A percentile compares a stretch with the other conserved stretches of the same genome.
phyloP scores from a whole-genome alignment of 78 protist species.

The Cyanophora paradoxa region DNA sequence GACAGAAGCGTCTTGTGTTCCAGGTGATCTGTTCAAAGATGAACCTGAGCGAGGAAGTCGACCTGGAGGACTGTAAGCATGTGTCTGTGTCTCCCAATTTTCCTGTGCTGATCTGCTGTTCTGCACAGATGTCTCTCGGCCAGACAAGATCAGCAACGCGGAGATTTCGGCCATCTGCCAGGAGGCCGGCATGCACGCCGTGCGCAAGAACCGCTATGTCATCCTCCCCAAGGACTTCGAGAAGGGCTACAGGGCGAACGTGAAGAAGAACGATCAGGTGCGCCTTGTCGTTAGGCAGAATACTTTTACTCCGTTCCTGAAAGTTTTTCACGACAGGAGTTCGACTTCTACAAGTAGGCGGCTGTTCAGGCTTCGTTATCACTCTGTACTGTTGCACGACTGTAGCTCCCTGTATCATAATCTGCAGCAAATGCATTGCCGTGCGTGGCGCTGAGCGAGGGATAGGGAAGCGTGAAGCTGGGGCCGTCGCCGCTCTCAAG shows the following conservation, averaged over 20 bases:
- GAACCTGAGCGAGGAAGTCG: slow-evolving; percentile 98
- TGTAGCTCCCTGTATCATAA: too few species aligned
- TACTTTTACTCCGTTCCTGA: too few species aligned
- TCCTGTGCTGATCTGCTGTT: background rate
- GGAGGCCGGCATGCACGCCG: slow-evolving; percentile 99
- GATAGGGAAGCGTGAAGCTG: too few species aligned
- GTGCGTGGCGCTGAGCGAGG: too few species aligned
- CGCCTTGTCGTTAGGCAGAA: too few species aligned
- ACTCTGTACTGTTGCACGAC: too few species aligned
- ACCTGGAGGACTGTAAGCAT: slow-evolving; percentile 98
- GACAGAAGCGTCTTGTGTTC: slow-evolving; percentile 97
- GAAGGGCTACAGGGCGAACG: slow-evolving; percentile 79
- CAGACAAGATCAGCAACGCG: slow-evolving; percentile 94
- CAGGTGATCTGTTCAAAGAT: slow-evolving; percentile 90
- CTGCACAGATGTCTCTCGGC: slow-evolving; percentile 74
- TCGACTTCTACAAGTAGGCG: slow-evolving; percentile 40
- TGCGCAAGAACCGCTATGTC: slow-evolving; percentile 96
- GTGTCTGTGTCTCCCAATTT: slow-evolving; percentile 25
- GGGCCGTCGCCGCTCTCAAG: too few species aligned
- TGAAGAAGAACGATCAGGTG: slow-evolving; percentile 35
- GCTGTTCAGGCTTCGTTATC: too few species aligned
- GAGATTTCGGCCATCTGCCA: slow-evolving; percentile 95
- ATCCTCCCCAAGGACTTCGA: slow-evolving; percentile 96
- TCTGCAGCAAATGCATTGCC: too few species aligned
- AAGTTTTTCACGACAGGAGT: too few species aligned